Percentiles rank a stretch among this genome's conserved stretches.
These are phyloP conservation scores for Colletotrichum falcatum DNA, from an alignment of 2,329 filamentous ascomycete species.

Conservation along the genomic window DNA sequence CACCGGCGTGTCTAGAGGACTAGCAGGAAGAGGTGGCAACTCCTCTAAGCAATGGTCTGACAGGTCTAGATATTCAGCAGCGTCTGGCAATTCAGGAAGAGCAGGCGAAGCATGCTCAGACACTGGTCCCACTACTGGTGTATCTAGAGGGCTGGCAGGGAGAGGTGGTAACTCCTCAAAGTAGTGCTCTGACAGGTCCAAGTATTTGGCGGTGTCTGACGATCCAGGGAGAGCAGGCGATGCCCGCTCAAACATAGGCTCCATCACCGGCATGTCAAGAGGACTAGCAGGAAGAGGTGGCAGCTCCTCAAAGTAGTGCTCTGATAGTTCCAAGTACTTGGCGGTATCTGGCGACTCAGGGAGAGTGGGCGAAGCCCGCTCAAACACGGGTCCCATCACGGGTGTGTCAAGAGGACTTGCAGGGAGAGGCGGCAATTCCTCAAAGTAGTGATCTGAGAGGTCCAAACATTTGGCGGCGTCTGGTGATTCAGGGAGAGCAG, in stretches of 20 bases:
- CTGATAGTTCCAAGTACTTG: too few relatives aligned
- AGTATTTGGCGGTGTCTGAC: not conserved
- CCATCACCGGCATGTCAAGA: constrained; percentile 20
- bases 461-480: not conserved
- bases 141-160: constrained; percentile 14
- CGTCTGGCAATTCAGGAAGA: too few relatives aligned
- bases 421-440: constrained; percentile 25
- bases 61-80: too few relatives aligned
- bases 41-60: too few relatives aligned
- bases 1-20: constrained; percentile 20
- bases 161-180: constrained; percentile 19
- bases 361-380: too few relatives aligned
- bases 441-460: constrained; percentile 1
- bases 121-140: not conserved
- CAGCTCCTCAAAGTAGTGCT: too few relatives aligned
- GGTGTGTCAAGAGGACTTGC: constrained; percentile 9
- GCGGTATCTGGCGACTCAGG: too few relatives aligned
- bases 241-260: constrained; percentile 19
- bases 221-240: constrained; percentile 20
- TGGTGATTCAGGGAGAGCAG: constrained; percentile 13
- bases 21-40: too few relatives aligned
- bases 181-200: constrained; percentile 3
- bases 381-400: too few relatives aligned
- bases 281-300: too few relatives aligned
- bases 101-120: too few relatives aligned